phyloP scores from a whole-genome alignment of 768 basidiomycete species.

The Hericium rajendrae region DNA sequence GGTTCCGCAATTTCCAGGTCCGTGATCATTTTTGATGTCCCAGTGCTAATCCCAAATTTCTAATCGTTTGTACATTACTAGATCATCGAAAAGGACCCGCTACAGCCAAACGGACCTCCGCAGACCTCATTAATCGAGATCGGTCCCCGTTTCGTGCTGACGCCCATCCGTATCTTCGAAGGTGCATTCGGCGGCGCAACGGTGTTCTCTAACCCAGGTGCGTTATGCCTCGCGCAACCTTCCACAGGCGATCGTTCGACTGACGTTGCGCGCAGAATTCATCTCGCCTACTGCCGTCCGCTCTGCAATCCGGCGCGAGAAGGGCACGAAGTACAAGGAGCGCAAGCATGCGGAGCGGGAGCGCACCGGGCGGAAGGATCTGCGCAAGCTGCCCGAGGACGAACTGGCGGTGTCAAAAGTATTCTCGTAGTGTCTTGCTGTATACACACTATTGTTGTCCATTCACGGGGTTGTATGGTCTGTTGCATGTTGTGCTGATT shows the following conservation, averaged over 20 bases:
- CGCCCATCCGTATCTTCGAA: constrained; percentile 96
- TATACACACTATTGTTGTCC: neutral
- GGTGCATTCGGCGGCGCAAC: constrained; percentile 94
- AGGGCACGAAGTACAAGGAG: constrained; percentile 72
- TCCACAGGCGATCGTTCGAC: neutral
- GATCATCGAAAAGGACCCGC: constrained; percentile 92
- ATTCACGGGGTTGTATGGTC: too few relatives aligned
- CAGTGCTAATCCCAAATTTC: neutral
- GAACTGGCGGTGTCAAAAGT: constrained; percentile 80
- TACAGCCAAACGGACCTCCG: constrained; percentile 77
- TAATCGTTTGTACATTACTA: constrained; percentile 21
- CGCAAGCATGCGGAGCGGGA: constrained; percentile 76
- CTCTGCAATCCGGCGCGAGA: constrained; percentile 54
- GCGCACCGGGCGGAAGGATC: constrained; percentile 49
- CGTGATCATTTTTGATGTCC: constrained; percentile 11
- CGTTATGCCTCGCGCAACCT: constrained; percentile 16
- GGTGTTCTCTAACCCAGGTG: constrained; percentile 92
- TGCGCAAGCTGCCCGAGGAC: constrained; percentile 59
- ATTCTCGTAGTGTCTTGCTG: constrained; percentile 52
- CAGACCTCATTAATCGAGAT: constrained; percentile 91
- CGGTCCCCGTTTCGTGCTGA: constrained; percentile 93
- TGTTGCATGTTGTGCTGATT: too few relatives aligned
- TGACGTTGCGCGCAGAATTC: constrained; percentile 55
- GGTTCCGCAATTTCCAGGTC: constrained; percentile 99
- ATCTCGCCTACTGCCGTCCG: constrained; percentile 80